Conservation (phyloP, 1,139 yeast species). For the Candida sanyaensis region DNA sequence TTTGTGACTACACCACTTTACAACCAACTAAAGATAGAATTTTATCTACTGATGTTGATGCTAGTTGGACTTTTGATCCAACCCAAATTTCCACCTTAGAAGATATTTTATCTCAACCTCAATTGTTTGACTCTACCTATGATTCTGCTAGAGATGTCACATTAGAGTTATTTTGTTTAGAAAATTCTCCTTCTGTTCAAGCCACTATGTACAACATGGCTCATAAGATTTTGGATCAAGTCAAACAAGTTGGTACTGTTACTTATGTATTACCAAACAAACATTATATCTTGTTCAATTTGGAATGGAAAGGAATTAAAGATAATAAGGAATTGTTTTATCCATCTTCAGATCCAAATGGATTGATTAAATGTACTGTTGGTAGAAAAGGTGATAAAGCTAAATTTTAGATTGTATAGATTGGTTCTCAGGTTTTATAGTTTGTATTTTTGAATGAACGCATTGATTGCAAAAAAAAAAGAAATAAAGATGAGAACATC, state of each 20-base stretch:
- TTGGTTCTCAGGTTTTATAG: too few species aligned
- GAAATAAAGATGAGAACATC: too few species aligned
- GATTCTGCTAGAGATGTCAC: constrained; percentile 66
- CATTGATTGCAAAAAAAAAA: constrained; percentile 1
- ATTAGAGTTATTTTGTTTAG: constrained; percentile 75
- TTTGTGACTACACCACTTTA: constrained; percentile 86
- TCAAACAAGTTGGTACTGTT: constrained; percentile 61
- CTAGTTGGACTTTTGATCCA: constrained; percentile 68
- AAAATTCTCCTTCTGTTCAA: constrained; percentile 89
- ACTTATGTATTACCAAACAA: constrained; percentile 83
- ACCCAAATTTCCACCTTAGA: constrained; percentile 50
- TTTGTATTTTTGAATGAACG: background rate
- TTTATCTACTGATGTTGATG: constrained; percentile 82
- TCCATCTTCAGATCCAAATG: constrained; percentile 92
- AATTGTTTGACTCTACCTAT: constrained; percentile 67
- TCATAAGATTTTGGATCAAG: constrained; percentile 61
- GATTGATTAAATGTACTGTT: constrained; percentile 84
- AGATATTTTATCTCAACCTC: constrained; percentile 51
- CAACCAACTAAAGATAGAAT: constrained; percentile 82
- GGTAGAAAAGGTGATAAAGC: constrained; percentile 50
- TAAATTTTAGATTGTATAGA: constrained; percentile 31
- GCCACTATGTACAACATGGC: constrained; percentile 96
- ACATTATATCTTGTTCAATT: constrained; percentile 79
- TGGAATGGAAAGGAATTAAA: constrained; percentile 80
- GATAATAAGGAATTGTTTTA: constrained; percentile 82